Evolutionary conservation across 129 eudicot species (phyloP), one percentile per base, ranked within the genome.

Genomic region (Saussurea involucrata): DNA sequence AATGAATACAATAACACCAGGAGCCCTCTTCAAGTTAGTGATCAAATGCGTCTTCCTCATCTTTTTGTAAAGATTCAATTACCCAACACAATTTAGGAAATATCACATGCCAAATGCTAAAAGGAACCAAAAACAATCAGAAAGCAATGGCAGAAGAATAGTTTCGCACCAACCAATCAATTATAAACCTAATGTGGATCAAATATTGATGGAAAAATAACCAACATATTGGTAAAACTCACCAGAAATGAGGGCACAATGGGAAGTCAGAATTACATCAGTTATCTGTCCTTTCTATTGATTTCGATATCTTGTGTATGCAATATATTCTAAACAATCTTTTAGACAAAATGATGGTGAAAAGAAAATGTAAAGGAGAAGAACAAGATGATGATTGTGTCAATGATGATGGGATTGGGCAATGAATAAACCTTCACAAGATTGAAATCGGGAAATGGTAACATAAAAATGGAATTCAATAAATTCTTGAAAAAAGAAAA

Each of bases 21-120:
- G 53, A 67, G 63, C 82, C 81, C 84, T 65, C 67, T 72, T 79
- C 29, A 82, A 78, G 71, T 40, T 31, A 58, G 34, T 65, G 31
- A 81, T 73, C 46, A 68, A 79, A 77, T 81, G 34, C 20, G 77
- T 82, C 85, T 85, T 88, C 78, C 86, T 86, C 85, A 84, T 81
- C 57, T 75, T 63, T 11, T 37, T 31, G 69, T 79, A 73, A 81
- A 37, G 61, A 66, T 70, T 57, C 64, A 57, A 18, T n/a, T 57
- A 20, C 64, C 24, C 25, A 20, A 57, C 25, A 57, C 8, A 20
- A 57, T 20, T 10, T 57, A 7, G 64, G 64, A 57, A 21, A 13
- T 0, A 57, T 36, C 60, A 73, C 12, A 49, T 15, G 69, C 40
- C 60, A 73, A n/a, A 49, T 15, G 7, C 33, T 25, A 84, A 71